phyloP scores from a whole-genome alignment of 2,329 filamentous ascomycete species.

The Aspergillus arachidicola region DNA sequence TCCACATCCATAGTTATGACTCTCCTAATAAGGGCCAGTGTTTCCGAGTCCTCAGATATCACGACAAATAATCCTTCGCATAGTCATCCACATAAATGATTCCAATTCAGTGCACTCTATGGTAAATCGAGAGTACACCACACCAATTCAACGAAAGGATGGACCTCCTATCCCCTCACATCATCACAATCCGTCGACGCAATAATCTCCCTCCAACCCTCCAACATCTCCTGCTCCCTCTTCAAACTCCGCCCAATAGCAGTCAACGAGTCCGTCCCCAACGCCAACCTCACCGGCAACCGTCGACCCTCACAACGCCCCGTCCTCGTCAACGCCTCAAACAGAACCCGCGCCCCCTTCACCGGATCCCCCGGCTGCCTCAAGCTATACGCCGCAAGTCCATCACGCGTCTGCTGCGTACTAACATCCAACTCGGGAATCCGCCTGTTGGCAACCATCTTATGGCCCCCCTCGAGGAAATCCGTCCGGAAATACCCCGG shows the following conservation, averaged over 20 bases:
- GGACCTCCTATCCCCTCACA: background rate
- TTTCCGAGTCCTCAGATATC: too few species aligned
- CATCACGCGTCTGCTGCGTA: slow-evolving; percentile 1
- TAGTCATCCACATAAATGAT: too few species aligned
- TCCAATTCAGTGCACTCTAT: too few species aligned
- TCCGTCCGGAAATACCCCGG: slow-evolving; percentile 23
- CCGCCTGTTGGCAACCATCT: background rate
- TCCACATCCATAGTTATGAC: too few species aligned
- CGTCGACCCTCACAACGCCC: too few species aligned
- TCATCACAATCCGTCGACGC: slow-evolving; percentile 16
- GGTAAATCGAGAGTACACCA: too few species aligned
- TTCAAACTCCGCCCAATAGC: slow-evolving; percentile 9
- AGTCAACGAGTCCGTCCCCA: slow-evolving; percentile 5
- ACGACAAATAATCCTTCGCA: too few species aligned
- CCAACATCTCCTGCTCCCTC: slow-evolving; percentile 10
- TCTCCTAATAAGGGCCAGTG: too few species aligned
- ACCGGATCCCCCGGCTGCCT: slow-evolving; percentile 12
- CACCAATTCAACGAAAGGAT: too few species aligned
- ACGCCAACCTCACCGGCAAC: too few species aligned
- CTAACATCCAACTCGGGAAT: background rate
- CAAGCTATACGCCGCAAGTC: slow-evolving; percentile 5
- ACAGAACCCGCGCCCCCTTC: slow-evolving; percentile 14
- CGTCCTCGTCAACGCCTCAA: slow-evolving; percentile 9
- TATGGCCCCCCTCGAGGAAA: slow-evolving; percentile 14
- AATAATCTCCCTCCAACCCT: slow-evolving; percentile 12